These are phyloP conservation scores for Vachellia pachyceras DNA, from an alignment of 306 rosid genomes.

Conservation along the genomic window DNA sequence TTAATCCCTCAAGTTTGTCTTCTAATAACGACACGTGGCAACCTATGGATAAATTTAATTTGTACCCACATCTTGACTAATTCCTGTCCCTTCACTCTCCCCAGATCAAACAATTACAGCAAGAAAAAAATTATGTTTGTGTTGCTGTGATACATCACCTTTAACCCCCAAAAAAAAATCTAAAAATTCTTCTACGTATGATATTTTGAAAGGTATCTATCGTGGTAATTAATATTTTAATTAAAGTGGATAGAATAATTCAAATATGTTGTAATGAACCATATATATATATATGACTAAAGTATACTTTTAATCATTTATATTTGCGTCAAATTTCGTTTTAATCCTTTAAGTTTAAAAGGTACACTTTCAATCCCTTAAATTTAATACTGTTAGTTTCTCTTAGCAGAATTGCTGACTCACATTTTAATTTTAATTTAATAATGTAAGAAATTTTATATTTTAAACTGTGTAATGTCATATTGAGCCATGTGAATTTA, in stretches of 20 bases:
- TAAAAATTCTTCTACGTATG: background rate
- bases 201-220: background rate
- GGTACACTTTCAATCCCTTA: no score
- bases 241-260: background rate
- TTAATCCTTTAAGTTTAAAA: no score
- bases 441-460: no score
- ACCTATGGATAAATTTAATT: background rate
- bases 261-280: background rate
- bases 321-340: no score
- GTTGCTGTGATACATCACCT: background rate
- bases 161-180: background rate
- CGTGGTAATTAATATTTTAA: background rate
- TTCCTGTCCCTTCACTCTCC: background rate
- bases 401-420: no score
- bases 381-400: no score
- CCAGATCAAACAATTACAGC: background rate
- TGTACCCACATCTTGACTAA: background rate
- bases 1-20: background rate
- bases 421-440: no score
- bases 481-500: no score
- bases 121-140: background rate
- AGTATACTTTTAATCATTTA: no score
- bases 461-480: no score
- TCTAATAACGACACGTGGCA: background rate
- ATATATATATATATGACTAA: no score